A percentile compares a stretch with the other conserved stretches of the same genome.
phyloP scores from a whole-genome alignment of 106 monocot species.

The Iris macrosiphon region DNA sequence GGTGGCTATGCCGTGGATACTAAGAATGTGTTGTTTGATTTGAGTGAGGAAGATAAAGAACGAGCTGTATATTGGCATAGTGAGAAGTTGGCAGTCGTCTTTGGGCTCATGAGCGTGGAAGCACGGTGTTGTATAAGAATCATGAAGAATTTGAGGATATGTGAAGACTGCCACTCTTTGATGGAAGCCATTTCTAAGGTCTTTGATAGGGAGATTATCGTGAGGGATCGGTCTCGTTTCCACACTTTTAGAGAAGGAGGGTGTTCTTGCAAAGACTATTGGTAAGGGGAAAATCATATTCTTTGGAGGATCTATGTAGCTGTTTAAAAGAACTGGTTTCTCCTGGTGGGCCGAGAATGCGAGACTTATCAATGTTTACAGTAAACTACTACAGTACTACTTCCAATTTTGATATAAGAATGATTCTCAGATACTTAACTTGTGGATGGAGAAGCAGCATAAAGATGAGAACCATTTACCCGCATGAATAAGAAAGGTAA shows the following conservation, averaged over 20 bases:
- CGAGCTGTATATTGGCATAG: constrained; percentile 42
- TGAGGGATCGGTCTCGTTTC: constrained; percentile 14
- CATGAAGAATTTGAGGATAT: constrained; percentile 28
- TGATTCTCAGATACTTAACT: no score
- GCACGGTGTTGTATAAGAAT: constrained; percentile 13
- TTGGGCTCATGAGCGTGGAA: constrained; percentile 18
- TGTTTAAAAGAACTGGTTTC: no score
- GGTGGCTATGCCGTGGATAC: constrained; percentile 27
- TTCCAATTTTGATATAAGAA: no score
- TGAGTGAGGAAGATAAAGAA: constrained; percentile 41
- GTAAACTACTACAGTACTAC: no score
- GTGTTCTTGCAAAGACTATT: constrained; percentile 12
- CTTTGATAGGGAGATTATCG: constrained; percentile 5
- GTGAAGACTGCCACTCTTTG: constrained; percentile 17
- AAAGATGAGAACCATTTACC: no score
- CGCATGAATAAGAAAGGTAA: no score
- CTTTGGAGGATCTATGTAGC: no score
- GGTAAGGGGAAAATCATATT: no score
- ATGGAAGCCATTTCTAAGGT: constrained; percentile 18
- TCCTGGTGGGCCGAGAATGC: no score
- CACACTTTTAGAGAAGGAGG: constrained; percentile 10
- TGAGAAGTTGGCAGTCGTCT: constrained; percentile 39
- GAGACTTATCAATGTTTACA: no score
- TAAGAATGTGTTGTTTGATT: constrained; percentile 32
- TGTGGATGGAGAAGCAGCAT: no score